Base-by-base conservation (phyloP, 352 stramenopile genomes). In the Phytophthora citrophthora region DNA sequence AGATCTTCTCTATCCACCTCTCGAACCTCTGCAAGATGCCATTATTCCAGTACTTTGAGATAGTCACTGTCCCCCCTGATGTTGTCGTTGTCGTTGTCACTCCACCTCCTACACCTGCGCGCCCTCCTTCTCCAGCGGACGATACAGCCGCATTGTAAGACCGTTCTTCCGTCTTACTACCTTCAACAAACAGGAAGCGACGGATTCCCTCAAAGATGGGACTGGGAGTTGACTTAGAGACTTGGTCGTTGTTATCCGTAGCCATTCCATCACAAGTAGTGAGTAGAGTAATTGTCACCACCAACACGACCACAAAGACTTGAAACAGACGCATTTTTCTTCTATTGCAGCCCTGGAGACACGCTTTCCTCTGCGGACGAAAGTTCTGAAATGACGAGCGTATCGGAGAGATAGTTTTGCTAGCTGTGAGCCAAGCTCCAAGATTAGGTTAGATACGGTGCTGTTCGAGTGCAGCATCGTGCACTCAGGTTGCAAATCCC, bases 21-120 rank as follows among this genome's bases (percentile, higher is more conserved):
- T 59, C 15, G 1, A 65, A 46, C 11, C 13, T 62, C 32, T 62
- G 43, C 20, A 62, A 11, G 9, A 62, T 23, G 11, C 54, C 54
- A 41, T 62, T 55, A 2, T 62, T 62, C 54, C 54, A 62, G 44
- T 62, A 62, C 23, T 62, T 54, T 7, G 29, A 46, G 18, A 62
- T 23, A 20, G 34, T 54, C 5, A 61, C 29, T 6, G 54, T 55
- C n/a, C 32, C 44, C 9, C 41, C 43, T 39, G 15, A 50, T 43
- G 13, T 38, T 2, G 34, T 40, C 5, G 31, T 48, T 12, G 23
- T 32, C 38, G 43, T 31, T 7, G 32, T 32, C 1, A 39, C 15
- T 48, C 54, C 54, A n/a, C 12, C 52, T 44, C 54, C 54, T 29
- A 45, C 54, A n/a, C 43, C 54, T 16, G 44, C 31, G 32, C 54